These are phyloP conservation scores for Epichloe sp. DNA, from an alignment of 2,329 filamentous ascomycete species.

Conservation along the genomic window DNA sequence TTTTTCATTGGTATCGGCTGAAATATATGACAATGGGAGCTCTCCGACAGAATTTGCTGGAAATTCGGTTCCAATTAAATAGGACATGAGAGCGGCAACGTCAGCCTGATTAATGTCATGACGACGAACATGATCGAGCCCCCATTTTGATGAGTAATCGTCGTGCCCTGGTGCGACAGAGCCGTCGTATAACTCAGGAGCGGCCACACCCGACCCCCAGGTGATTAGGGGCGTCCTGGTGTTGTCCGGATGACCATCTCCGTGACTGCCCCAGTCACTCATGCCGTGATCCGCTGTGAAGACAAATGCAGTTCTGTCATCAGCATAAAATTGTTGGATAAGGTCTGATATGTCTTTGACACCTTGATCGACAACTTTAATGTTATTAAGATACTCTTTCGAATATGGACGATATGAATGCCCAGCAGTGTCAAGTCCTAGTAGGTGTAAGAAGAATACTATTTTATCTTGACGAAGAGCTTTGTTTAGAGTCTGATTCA, in stretches of 20 bases:
- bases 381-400: constrained; percentile 86
- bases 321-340: constrained; percentile 73
- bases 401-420: constrained; percentile 85
- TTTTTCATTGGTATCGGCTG: constrained; percentile 60
- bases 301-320: constrained; percentile 80
- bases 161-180: constrained; percentile 67
- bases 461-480: constrained; percentile 69
- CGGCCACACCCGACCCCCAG: constrained; percentile 86
- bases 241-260: constrained; percentile 94
- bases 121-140: constrained; percentile 62
- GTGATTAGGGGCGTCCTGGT: constrained; percentile 84
- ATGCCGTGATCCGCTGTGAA: constrained; percentile 98
- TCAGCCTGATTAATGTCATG: constrained; percentile 93
- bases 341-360: constrained; percentile 72
- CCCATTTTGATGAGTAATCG: constrained; percentile 84
- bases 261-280: constrained; percentile 99
- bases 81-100: constrained; percentile 89
- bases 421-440: constrained; percentile 83
- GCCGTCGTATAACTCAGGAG: constrained; percentile 46
- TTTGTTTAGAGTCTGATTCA: constrained; percentile 60
- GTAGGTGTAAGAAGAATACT: constrained; percentile 89
- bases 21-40: constrained; percentile 71
- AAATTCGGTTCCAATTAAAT: constrained; percentile 75
- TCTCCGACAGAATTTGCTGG: constrained; percentile 95
- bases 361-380: constrained; percentile 85